Conservation (phyloP, 148 eudicot species). For the Nepenthes mirabilis region DNA sequence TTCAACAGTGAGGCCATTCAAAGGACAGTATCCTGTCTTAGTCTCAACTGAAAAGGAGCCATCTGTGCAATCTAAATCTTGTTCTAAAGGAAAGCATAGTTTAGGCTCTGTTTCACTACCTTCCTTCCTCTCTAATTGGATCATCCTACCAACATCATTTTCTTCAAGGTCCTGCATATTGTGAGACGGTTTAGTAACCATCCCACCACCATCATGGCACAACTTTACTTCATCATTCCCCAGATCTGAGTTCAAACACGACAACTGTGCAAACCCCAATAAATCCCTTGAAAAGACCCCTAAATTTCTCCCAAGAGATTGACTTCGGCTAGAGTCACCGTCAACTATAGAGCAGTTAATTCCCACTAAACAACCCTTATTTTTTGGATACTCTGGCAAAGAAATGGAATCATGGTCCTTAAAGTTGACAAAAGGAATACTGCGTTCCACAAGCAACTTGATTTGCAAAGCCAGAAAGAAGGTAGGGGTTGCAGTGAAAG, state of each 20-base stretch:
- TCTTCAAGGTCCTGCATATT: constrained; percentile 13
- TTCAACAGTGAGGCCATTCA: constrained; percentile 32
- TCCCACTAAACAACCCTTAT: constrained; percentile 4
- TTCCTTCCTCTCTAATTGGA: constrained; percentile 3
- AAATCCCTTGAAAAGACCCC: constrained; percentile 10
- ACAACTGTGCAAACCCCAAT: constrained; percentile 9
- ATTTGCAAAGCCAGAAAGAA: constrained; percentile 65
- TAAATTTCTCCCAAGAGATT: constrained; percentile 12
- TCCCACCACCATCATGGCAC: constrained; percentile 15
- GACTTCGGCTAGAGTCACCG: constrained; percentile 12
- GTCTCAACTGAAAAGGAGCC: constrained; percentile 10
- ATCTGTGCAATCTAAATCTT: constrained; percentile 11
- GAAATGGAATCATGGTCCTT: constrained; percentile 20
- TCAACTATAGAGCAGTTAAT: constrained; percentile 13
- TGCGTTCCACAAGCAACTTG: constrained; percentile 59
- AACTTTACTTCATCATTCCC: constrained; percentile 10
- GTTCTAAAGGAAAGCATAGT: constrained; percentile 8
- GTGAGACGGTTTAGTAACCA: constrained; percentile 8
- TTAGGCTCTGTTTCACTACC: constrained; percentile 9
- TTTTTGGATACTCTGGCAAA: constrained; percentile 20
- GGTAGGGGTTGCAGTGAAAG: constrained; percentile 65
- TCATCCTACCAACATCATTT: constrained; percentile 5
- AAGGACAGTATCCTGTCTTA: constrained; percentile 16
- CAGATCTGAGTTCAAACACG: constrained; percentile 7
- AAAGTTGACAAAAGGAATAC: constrained; percentile 35